Base-by-base conservation (phyloP, 2,329 filamentous ascomycete genomes). In the Atkinsonella texensis region DNA sequence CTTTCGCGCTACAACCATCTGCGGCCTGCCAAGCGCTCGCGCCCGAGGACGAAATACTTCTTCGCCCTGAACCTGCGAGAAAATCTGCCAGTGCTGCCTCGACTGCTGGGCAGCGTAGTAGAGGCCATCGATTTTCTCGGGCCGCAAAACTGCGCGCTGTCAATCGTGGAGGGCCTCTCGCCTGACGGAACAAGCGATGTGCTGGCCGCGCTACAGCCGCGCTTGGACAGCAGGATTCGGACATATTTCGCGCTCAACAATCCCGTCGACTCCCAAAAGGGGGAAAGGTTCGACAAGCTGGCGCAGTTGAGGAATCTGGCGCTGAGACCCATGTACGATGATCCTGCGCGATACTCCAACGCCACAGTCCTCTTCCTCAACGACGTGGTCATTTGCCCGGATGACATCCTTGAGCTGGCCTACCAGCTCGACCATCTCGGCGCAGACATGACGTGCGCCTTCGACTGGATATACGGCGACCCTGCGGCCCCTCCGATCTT, bases 341-440 rank as follows among this genome's bases (percentile, higher is more conserved):
- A 63, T 4, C 18, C 57, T 3, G 1, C 52, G 39, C 0, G 67
- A 62, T 18, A 59, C 60, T 4, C 60, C 28, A 60, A 72, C 20
- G 68, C 74, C 2, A 71, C 71, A 1, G 62, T 80, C 4, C 50
- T 79, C 15, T 79, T 79, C 55, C 59, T 80, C 44, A 77, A 80
- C 60, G 74, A 80, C 54, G 73, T 81, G 10, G 71, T 73, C 3
- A 62, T 67, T 6, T 80, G 76, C 53, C 43, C 67, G 7, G 76
- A 81, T 40, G 78, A 83, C 55, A 70, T 83, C 15, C 65, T 83
- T 3, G 79, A 82, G 60, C 65, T 82, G 0, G 57, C 73, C 1
- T 68, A 75, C 55, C 77, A 81, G 60, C 71, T 68, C 28, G 56
- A 53, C 6, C 56, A 56, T 2, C 74, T 75, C 40, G 62, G 59